Evolutionary conservation across 768 basidiomycete genomes (phyloP).

Genomic region (Lentinus tigrinus): DNA sequence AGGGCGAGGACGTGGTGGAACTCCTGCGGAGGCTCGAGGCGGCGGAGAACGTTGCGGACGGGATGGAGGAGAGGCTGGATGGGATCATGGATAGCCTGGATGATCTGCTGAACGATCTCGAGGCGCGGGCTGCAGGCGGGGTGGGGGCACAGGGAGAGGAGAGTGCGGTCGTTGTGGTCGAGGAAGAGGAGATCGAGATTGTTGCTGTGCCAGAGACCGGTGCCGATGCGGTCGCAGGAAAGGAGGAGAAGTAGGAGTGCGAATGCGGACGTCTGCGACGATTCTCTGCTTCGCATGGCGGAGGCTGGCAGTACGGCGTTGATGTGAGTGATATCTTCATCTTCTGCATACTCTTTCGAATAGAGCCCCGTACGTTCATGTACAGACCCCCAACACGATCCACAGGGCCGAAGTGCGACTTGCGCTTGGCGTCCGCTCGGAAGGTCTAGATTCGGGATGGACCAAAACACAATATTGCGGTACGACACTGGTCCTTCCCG

Average conservation of each 20-base stretch:
- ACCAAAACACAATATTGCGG: too few species aligned
- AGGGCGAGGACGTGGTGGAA: slow-evolving; percentile 48
- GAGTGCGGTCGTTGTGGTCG: not conserved
- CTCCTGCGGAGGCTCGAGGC: slow-evolving; percentile 53
- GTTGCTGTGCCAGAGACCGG: not conserved
- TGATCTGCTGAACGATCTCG: slow-evolving; percentile 46
- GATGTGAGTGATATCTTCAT: too few species aligned
- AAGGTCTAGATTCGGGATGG: too few species aligned
- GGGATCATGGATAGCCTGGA: slow-evolving; percentile 59
- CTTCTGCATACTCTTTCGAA: too few species aligned
- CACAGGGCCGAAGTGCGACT: too few species aligned
- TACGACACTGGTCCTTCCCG: too few species aligned
- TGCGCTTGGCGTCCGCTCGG: too few species aligned
- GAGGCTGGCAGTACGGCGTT: too few species aligned
- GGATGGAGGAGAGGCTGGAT: slow-evolving; percentile 64
- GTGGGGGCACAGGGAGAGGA: not conserved
- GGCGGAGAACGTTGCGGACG: slow-evolving; percentile 59
- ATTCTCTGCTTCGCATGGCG: too few species aligned
- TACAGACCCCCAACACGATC: too few species aligned
- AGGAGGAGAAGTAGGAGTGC: not conserved
- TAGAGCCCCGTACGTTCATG: too few species aligned
- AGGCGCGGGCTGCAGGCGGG: slow-evolving; percentile 11
- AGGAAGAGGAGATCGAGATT: not conserved
- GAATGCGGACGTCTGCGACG: too few species aligned
- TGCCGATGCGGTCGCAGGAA: not conserved